Base-by-base conservation (phyloP, 2,329 filamentous ascomycete species). In the Xylariales sp. region DNA sequence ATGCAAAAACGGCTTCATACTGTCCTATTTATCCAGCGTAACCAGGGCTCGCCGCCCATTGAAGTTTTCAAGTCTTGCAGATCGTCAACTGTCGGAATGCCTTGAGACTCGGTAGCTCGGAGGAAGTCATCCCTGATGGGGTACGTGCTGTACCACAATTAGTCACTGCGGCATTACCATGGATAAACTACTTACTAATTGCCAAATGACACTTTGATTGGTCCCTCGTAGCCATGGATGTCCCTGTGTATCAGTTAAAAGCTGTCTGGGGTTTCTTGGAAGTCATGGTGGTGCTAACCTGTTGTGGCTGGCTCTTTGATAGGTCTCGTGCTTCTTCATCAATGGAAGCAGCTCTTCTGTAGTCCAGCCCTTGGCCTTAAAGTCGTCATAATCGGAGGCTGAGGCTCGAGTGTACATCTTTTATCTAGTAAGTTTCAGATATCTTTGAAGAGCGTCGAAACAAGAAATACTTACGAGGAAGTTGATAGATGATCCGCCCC, bases 81-180 rank as follows among this genome's bases (percentile, higher is more conserved):
- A 55, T 90, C 85, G 54, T 90, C 85, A 11, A 85, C 86, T 11
- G 78, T 70, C 1, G 65, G 85, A 41, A 89, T 88, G 15, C 79
- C 85, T 55, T 88, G 84, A 0, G 81, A 82, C 52, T 88, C 83
- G 4, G 77, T 69, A 13, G 83, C 83, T 15, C 83, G 71, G 25
- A 89, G 67, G 69, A 89, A 89, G 60, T 91, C 85, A 36, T 89
- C 81, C 72, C 85, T 88, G 61, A 90, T 81, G 2, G 85, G 85
- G 49, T 90, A 90, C 5, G 81, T 85, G 61, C 68, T 65, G 20
- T 3, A n/a, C n/a, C n/a, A n/a, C n/a, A n/a, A n/a, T n/a, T n/a
- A n/a, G n/a, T n/a, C n/a, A n/a, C n/a, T n/a, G n/a, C n/a, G n/a
- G n/a, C n/a, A n/a, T n/a, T n/a, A n/a, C n/a, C n/a, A n/a, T n/a